These are phyloP conservation scores for Nitzschia inconspicua DNA, from an alignment of 108 stramenopile species.

Conservation along the genomic window DNA sequence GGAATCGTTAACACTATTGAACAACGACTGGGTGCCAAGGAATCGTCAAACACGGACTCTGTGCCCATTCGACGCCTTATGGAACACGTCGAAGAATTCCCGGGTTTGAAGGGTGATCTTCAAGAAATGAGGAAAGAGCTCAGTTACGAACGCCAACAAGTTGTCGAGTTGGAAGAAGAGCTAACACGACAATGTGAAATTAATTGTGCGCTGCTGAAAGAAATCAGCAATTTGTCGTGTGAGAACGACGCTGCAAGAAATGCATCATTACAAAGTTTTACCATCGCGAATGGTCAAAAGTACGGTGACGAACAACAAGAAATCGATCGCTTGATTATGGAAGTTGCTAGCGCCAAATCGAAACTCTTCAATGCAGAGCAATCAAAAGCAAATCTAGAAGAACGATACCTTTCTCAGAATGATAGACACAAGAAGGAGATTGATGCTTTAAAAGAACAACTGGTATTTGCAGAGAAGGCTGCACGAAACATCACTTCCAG, in stretches of 20 bases:
- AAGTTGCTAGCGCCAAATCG: conserved; percentile 4
- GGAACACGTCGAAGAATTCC: background rate
- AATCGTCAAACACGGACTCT: background rate
- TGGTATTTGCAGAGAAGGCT: conserved; percentile 1
- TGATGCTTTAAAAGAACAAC: background rate
- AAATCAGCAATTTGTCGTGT: conserved; percentile 6
- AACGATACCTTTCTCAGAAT: background rate
- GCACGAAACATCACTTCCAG: background rate
- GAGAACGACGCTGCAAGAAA: conserved; percentile 9
- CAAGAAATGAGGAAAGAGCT: conserved; percentile 21
- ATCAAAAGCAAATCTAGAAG: background rate
- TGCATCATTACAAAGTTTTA: background rate
- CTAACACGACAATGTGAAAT: conserved; percentile 28
- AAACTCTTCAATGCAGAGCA: conserved; percentile 1
- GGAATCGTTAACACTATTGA: conserved; percentile 3
- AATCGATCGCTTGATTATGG: conserved; percentile 5
- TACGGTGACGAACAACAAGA: conserved; percentile 4
- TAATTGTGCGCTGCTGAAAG: conserved; percentile 25
- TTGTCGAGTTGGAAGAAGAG: conserved; percentile 31
- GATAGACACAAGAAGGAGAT: background rate
- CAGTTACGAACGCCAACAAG: conserved; percentile 13
- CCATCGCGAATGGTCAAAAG: background rate
- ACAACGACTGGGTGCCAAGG: background rate
- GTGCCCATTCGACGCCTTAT: conserved; percentile 2
- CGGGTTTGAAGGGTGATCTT: background rate